Base-by-base conservation (phyloP, 2,329 filamentous ascomycete species). In the Hirsutella rhossiliensis region DNA sequence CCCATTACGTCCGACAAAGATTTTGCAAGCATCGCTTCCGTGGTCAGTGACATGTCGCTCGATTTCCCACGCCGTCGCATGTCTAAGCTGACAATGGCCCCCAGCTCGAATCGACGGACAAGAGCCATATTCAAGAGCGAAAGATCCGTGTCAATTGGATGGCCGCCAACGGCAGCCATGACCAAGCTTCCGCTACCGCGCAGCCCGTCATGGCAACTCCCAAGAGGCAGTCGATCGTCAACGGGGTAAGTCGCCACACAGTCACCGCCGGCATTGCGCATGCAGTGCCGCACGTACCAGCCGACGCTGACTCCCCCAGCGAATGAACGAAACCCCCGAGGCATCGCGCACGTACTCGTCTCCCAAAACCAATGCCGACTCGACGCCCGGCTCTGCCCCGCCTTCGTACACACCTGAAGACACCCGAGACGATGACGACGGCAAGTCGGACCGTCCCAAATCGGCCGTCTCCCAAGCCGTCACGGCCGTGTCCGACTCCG, bases 101-200 rank as follows among this genome's bases (percentile, higher is more conserved):
- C 18, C 55, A 92, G 84, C 94, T 89, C 80, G 78, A 76, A 71
- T 84, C 60, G 70, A 92, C 71, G 11, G 75, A 85, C 46, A 97
- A 94, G 68, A 72, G 75, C 13, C 72, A 76, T 19, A 82, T 98
- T 47, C 80, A 88, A 57, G 92, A 98, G 72, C 87, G 83, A 71
- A 98, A 97, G 74, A 98, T 98, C 54, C 82, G 90, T 40, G 92
- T 98, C 51, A 75, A 75, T 53, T 98, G 90, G 73, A 72, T 96
- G 37, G 65, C 84, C 40, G 72, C 82, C 11, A 75, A 78, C 41
- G 74, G 74, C 45, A 52, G 59, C 15, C 46, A 52, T 11, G 55
- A 62, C 34, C 43, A 57, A 29, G 47, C 46, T 37, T 44, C 49
- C 17, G 47, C 47, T 37, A 45, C 50, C 13, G 28, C 43, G 23